Conservation (phyloP, 495 filamentous ascomycete genomes). For the Coniosporium apollinis region DNA sequence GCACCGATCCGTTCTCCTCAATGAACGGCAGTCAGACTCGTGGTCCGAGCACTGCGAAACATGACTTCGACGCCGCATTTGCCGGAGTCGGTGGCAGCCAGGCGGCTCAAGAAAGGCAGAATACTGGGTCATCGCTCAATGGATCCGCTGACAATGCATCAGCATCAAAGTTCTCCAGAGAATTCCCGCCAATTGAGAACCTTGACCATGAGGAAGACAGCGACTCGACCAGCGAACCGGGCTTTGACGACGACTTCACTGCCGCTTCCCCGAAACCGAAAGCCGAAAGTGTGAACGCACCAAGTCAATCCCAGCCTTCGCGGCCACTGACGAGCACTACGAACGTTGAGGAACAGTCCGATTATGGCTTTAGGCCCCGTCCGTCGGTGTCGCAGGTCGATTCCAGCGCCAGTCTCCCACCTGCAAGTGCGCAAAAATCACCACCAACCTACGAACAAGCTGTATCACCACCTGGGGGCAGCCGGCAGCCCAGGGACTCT, state of each 20-base stretch:
- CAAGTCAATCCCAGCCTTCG: too few species aligned
- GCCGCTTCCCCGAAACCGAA: slow-evolving; percentile 43
- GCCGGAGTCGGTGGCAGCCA: slow-evolving; percentile 36
- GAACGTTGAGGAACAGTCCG: too few species aligned
- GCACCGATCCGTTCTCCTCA: slow-evolving; percentile 38
- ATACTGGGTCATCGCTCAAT: slow-evolving; percentile 6
- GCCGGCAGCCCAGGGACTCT: slow-evolving; percentile 19
- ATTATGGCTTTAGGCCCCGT: slow-evolving; percentile 1
- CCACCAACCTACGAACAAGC: slow-evolving; percentile 47
- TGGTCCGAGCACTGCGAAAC: slow-evolving; percentile 39
- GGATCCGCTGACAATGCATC: slow-evolving; percentile 16
- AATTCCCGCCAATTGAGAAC: slow-evolving; percentile 90
- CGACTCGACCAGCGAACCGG: slow-evolving; percentile 59
- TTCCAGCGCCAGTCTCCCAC: slow-evolving; percentile 27
- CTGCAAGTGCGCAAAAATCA: slow-evolving; percentile 40
- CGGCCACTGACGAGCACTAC: too few species aligned
- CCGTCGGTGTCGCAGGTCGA: slow-evolving; percentile 7
- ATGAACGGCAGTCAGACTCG: slow-evolving; percentile 33
- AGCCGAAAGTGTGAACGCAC: slow-evolving; percentile 4
- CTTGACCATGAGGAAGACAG: slow-evolving; percentile 58
- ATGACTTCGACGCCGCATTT: slow-evolving; percentile 64
- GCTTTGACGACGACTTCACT: slow-evolving; percentile 88
- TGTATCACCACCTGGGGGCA: slow-evolving; percentile 18
- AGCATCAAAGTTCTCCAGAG: slow-evolving; percentile 34
- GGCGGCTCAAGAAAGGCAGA: slow-evolving; percentile 16